These are phyloP conservation scores for Trichoderma atroviride DNA, from an alignment of 2,329 filamentous ascomycete genomes.

Conservation along the genomic window DNA sequence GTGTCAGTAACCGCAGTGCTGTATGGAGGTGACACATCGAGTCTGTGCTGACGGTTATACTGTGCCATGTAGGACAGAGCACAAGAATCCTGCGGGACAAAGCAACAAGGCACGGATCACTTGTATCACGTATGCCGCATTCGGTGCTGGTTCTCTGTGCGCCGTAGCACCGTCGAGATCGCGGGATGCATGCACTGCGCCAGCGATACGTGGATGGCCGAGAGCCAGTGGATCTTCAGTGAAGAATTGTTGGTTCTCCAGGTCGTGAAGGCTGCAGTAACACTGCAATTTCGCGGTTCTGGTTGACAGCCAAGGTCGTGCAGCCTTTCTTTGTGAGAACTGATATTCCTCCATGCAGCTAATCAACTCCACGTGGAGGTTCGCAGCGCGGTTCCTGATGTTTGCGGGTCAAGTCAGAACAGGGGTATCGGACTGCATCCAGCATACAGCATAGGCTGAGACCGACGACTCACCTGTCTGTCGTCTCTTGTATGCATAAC, in stretches of 20 bases:
- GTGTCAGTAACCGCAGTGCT: background rate
- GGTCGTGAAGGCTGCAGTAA: background rate
- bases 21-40: background rate
- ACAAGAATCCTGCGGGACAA: background rate
- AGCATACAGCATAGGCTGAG: background rate
- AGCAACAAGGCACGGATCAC: background rate
- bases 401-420: background rate
- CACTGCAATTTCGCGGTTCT: background rate
- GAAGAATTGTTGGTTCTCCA: background rate
- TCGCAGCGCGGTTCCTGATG: background rate
- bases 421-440: slow-evolving; percentile 7
- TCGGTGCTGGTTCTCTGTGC: background rate
- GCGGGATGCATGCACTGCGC: background rate
- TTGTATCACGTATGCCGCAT: background rate
- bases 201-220: slow-evolving; percentile 6
- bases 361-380: slow-evolving; percentile 6
- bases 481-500: background rate
- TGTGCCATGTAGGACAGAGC: background rate
- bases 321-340: background rate
- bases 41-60: background rate
- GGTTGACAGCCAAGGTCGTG: background rate
- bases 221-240: background rate
- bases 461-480: background rate
- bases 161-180: background rate
- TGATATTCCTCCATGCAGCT: background rate